A percentile compares a stretch with the other conserved stretches of the same genome.
phyloP scores from a whole-genome alignment of 495 filamentous ascomycete species.

The Opeltia flavorubescens region DNA sequence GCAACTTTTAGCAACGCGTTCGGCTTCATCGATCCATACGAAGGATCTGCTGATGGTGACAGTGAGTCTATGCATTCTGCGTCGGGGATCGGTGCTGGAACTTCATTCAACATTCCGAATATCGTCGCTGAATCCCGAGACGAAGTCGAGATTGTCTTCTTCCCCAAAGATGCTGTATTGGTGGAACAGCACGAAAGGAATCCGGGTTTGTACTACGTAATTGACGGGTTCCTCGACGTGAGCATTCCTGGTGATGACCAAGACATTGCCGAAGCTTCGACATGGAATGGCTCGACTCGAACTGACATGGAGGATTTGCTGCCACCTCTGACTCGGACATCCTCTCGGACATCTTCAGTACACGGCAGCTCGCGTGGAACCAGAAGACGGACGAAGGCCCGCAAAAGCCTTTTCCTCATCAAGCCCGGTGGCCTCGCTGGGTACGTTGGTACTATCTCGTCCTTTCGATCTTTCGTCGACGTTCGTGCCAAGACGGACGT shows the following conservation, averaged over 20 bases:
- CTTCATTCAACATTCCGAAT: constrained; percentile 39
- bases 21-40: constrained; percentile 85
- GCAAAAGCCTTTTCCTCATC: constrained; percentile 75
- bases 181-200: constrained; percentile 94
- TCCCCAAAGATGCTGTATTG: constrained; percentile 86
- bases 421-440: constrained; percentile 93
- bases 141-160: constrained; percentile 96
- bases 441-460: constrained; percentile 85
- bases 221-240: constrained; percentile 93
- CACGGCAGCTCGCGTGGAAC: constrained; percentile 14
- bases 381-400: constrained; percentile 32
- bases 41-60: constrained; percentile 68
- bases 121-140: constrained; percentile 61
- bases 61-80: constrained; percentile 69
- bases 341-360: constrained; percentile 24
- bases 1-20: constrained; percentile 83
- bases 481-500: constrained; percentile 97
- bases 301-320: constrained; percentile 28
- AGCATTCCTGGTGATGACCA: constrained; percentile 52
- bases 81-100: constrained; percentile 40
- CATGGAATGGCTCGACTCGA: constrained; percentile 17
- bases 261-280: constrained; percentile 25
- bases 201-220: constrained; percentile 92
- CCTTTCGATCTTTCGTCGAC: constrained; percentile 90
- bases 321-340: constrained; percentile 34